A percentile compares a stretch with the other conserved stretches of the same genome.
Evolutionary conservation across 2,329 filamentous ascomycete genomes (phyloP).

Genomic region (Neocatenulostroma microsporum): DNA sequence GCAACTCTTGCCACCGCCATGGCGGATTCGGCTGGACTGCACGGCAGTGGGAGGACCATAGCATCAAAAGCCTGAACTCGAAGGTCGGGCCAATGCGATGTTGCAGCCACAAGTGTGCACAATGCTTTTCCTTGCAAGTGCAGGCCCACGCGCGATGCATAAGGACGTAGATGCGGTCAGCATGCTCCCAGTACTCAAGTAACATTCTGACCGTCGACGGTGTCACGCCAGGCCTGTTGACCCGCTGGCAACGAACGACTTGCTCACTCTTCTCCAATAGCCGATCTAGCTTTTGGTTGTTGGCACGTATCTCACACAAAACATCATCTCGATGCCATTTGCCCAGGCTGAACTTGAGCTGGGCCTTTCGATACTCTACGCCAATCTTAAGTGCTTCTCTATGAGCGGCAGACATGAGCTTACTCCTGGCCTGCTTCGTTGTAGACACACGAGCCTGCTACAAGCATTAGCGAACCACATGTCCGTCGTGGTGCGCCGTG

Average conservation of each 20-base stretch:
- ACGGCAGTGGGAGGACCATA: not conserved
- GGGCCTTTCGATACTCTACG: constrained; percentile 1
- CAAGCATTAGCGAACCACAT: too few species aligned
- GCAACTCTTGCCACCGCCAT: constrained; percentile 5
- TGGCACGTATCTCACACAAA: constrained; percentile 2
- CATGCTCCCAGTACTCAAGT: constrained; percentile 11
- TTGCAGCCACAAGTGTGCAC: constrained; percentile 9
- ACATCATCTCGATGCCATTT: not conserved
- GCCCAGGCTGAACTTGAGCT: constrained; percentile 7
- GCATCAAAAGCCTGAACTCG: constrained; percentile 6
- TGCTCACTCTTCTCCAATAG: constrained; percentile 5
- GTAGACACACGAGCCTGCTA: too few species aligned
- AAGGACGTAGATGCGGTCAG: constrained; percentile 8
- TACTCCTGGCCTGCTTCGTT: too few species aligned
- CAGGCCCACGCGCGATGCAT: constrained; percentile 4
- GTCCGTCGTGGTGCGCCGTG: too few species aligned
- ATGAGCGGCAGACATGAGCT: not conserved
- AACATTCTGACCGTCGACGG: constrained; percentile 2
- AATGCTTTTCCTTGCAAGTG: constrained; percentile 6
- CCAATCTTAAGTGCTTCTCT: not conserved
- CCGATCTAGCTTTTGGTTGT: constrained; percentile 6
- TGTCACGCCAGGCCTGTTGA: not conserved
- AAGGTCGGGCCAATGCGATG: constrained; percentile 1
- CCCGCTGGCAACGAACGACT: not conserved
- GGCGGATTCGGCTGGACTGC: not conserved